phyloP scores from a whole-genome alignment of 257 asterid species.

The Ophiorrhiza pumila region DNA sequence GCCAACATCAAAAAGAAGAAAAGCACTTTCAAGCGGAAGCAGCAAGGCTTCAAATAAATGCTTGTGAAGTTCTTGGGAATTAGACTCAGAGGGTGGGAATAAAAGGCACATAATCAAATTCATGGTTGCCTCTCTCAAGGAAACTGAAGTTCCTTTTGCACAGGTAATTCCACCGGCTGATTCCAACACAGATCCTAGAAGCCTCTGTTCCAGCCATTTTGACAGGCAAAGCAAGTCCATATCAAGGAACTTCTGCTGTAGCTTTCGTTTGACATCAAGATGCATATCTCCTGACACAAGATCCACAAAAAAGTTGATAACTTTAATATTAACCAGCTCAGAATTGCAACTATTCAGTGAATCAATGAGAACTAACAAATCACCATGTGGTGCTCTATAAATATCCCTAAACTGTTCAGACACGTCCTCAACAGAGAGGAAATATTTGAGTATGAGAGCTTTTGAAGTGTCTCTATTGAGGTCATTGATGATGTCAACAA shows the following conservation, averaged over 20 bases:
- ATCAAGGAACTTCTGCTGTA: slow-evolving; percentile 65
- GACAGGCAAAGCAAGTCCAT: slow-evolving; percentile 62
- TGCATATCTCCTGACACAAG: slow-evolving; percentile 58
- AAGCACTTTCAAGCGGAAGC: slow-evolving; percentile 77
- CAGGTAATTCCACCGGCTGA: slow-evolving; percentile 35
- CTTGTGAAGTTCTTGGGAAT: slow-evolving; percentile 50
- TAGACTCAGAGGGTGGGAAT: slow-evolving; percentile 42
- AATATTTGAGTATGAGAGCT: slow-evolving; percentile 42
- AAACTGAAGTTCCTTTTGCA: slow-evolving; percentile 55
- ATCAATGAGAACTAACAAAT: slow-evolving; percentile 74
- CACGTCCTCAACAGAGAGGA: slow-evolving; percentile 56
- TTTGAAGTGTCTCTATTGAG: slow-evolving; percentile 57
- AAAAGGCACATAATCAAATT: slow-evolving; percentile 61
- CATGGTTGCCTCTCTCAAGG: slow-evolving; percentile 75
- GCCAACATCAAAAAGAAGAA: slow-evolving; percentile 54
- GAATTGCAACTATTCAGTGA: slow-evolving; percentile 67
- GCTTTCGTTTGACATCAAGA: slow-evolving; percentile 51
- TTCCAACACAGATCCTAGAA: slow-evolving; percentile 60
- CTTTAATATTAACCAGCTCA: slow-evolving; percentile 66
- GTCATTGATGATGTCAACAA: slow-evolving; percentile 59
- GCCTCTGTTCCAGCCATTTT: slow-evolving; percentile 83
- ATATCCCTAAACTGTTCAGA: slow-evolving; percentile 47
- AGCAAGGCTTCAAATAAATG: slow-evolving; percentile 81
- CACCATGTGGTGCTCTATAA: slow-evolving; percentile 56
- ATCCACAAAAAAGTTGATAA: slow-evolving; percentile 75